phyloP scores from a whole-genome alignment of 306 rosid species.

The Phaseolus lunatus region DNA sequence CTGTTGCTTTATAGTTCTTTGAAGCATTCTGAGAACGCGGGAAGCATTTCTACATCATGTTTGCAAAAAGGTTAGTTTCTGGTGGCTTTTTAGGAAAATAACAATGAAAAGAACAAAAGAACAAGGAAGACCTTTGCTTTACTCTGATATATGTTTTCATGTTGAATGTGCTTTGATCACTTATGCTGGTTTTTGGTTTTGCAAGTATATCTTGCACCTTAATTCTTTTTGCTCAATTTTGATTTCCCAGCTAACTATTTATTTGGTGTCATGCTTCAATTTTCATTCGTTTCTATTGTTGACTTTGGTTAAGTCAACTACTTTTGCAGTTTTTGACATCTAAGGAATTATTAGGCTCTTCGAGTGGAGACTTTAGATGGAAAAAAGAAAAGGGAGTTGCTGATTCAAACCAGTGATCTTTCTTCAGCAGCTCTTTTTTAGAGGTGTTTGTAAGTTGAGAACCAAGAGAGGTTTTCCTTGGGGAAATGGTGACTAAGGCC shows the following conservation, averaged over 20 bases:
- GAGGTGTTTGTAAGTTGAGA: slow-evolving; percentile 26
- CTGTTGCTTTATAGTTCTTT: slow-evolving; percentile 39
- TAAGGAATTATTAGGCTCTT: not conserved
- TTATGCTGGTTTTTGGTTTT: slow-evolving; percentile 17
- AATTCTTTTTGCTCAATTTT: slow-evolving; percentile 25
- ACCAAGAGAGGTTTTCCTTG: slow-evolving; percentile 6
- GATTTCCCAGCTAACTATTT: slow-evolving; percentile 27
- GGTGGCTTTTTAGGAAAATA: slow-evolving; percentile 16
- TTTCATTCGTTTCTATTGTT: not conserved
- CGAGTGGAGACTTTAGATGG: not conserved
- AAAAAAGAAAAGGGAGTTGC: slow-evolving; percentile 12
- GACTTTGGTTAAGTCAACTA: slow-evolving; percentile 42
- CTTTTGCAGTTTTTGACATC: slow-evolving; percentile 17
- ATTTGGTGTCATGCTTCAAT: not conserved
- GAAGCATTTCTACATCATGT: slow-evolving; percentile 38
- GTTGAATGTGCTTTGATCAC: slow-evolving; percentile 33
- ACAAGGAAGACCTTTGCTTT: not conserved
- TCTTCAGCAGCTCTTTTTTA: slow-evolving; percentile 25
- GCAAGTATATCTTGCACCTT: slow-evolving; percentile 24
- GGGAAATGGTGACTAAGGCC: slow-evolving; percentile 51
- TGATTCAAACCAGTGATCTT: slow-evolving; percentile 38
- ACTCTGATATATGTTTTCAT: not conserved
- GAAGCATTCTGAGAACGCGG: slow-evolving; percentile 33
- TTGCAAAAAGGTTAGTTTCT: slow-evolving; percentile 41
- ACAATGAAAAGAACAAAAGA: slow-evolving; percentile 22